These are phyloP conservation scores for Pseudogymnoascus sp. DNA, from an alignment of 2,329 filamentous ascomycete species.

Conservation along the genomic window DNA sequence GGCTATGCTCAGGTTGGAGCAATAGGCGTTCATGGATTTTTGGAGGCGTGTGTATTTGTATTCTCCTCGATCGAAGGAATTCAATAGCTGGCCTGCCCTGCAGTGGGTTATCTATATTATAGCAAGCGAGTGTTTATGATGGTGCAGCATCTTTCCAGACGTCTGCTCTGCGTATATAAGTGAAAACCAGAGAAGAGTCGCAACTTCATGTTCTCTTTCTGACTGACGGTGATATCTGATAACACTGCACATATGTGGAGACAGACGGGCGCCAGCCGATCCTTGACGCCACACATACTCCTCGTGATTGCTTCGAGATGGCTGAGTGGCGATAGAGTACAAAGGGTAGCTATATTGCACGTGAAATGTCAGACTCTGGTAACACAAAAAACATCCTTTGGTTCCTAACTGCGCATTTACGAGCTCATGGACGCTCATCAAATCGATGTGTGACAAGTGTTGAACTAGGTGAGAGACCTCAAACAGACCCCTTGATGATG, in stretches of 20 bases:
- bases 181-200: neutral
- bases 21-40: neutral
- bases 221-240: neutral
- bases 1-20: conserved; percentile 7
- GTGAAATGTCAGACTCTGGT: neutral
- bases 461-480: neutral
- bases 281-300: neutral
- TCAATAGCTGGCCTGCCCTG: neutral
- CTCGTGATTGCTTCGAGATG: conserved; percentile 8
- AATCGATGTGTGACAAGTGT: neutral
- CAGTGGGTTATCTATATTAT: conserved; percentile 11
- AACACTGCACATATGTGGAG: neutral
- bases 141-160: neutral
- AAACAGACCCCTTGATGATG: conserved; percentile 1
- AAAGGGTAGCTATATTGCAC: neutral
- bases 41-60: conserved; percentile 8
- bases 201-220: neutral
- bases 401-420: neutral
- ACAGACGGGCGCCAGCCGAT: neutral
- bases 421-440: neutral
- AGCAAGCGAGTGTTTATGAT: neutral
- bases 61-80: conserved; percentile 9
- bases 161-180: neutral
- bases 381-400: neutral
- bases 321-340: neutral